phyloP scores from a whole-genome alignment of 495 filamentous ascomycete species.

The Barbatosphaeria neglecta region DNA sequence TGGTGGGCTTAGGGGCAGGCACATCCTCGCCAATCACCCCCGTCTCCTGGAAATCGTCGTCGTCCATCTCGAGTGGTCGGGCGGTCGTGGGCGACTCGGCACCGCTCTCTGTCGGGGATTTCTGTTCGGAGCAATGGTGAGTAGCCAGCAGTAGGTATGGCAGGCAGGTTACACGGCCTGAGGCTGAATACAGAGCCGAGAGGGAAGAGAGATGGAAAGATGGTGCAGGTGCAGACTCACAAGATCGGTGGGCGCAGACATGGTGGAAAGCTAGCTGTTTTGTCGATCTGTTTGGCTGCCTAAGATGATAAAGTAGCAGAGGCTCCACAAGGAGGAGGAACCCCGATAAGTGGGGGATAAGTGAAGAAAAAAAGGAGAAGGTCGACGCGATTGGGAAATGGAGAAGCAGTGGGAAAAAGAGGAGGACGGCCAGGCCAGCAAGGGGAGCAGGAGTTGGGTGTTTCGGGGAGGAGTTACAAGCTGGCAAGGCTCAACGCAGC shows the following conservation, averaged over 20 bases:
- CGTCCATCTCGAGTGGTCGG: constrained; percentile 73
- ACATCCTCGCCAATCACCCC: constrained; percentile 32
- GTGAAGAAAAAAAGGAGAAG: background rate
- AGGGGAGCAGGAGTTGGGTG: background rate
- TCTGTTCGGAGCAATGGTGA: constrained; percentile 13
- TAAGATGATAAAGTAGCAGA: too few relatives aligned
- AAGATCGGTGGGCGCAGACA: constrained; percentile 29
- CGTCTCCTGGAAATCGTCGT: constrained; percentile 63
- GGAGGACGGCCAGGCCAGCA: background rate
- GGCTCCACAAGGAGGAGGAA: background rate
- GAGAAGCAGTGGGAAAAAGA: background rate
- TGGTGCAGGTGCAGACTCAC: constrained; percentile 17
- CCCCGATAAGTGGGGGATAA: background rate
- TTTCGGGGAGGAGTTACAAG: background rate
- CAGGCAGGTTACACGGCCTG: too few relatives aligned
- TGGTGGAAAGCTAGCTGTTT: constrained; percentile 7
- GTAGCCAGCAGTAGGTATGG: background rate
- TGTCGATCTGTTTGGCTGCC: too few relatives aligned
- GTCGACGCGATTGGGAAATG: too few relatives aligned
- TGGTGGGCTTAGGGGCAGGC: constrained; percentile 20
- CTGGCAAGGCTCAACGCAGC: background rate
- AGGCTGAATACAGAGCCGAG: background rate
- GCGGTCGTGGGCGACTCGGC: constrained; percentile 81
- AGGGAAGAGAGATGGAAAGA: background rate
- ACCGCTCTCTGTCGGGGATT: constrained; percentile 13